phyloP scores from a whole-genome alignment of 495 filamentous ascomycete genomes.

The Penicillium desertorum region DNA sequence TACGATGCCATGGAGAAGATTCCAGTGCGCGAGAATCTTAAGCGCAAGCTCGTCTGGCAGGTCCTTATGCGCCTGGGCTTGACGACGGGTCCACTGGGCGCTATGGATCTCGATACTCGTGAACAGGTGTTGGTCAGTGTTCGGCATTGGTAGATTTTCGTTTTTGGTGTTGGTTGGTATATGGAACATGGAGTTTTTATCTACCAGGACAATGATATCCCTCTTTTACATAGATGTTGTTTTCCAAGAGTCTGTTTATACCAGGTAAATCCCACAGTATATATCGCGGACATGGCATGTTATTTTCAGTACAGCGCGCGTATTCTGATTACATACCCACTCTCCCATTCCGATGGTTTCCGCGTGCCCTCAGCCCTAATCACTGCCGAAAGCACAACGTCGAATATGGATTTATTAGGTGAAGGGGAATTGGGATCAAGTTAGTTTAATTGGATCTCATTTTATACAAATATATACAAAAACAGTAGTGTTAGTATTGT shows the following conservation, averaged over 20 bases:
- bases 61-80: constrained; percentile 49
- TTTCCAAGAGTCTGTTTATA: neutral
- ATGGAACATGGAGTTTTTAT: constrained; percentile 4
- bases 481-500: neutral
- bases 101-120: constrained; percentile 34
- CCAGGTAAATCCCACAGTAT: neutral
- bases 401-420: constrained; percentile 3
- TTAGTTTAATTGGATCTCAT: neutral
- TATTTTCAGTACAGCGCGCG: constrained; percentile 13
- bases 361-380: constrained; percentile 37
- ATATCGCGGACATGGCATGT: constrained; percentile 5
- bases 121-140: constrained; percentile 46
- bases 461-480: neutral
- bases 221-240: neutral
- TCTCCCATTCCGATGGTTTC: constrained; percentile 29
- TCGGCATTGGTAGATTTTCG: constrained; percentile 42
- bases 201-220: constrained; percentile 6
- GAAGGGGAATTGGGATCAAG: neutral
- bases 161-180: neutral
- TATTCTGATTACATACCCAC: constrained; percentile 30
- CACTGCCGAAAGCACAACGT: constrained; percentile 20
- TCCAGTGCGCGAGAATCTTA: constrained; percentile 74
- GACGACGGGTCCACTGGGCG: constrained; percentile 32
- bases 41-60: constrained; percentile 76
- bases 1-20: constrained; percentile 85